Base-by-base conservation (phyloP, 2,329 filamentous ascomycete species). In the Aspergillus tanneri region DNA sequence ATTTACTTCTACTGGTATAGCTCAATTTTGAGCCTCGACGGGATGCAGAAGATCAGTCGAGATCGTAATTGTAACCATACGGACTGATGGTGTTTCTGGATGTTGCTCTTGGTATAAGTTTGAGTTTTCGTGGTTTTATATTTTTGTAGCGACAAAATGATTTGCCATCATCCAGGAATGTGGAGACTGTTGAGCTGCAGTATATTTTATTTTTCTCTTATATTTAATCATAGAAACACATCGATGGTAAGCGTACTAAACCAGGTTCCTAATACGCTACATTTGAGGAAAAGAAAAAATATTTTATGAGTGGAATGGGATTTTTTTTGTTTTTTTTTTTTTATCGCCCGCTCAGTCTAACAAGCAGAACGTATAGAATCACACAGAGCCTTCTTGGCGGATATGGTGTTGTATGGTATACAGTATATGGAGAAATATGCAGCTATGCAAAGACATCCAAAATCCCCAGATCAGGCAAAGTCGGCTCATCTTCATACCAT, bases 21-120 rank as follows among this genome's bases (percentile, higher is more conserved):
- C 49, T 61, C 22, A 60, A 61, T 46, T 61, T 61, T 25, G 49
- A 61, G 40, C 57, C 58, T 1, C 52, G 53, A 19, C 40, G 38
- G 14, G 52, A 58, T 22, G 36, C 37, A 22, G 52, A 58, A 9
- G 40, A 34, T 14, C 36, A 37, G 50, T 56, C 39, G 49, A 14
- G 12, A 10, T 21, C 9, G 32, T 27, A 22, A 9, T 19, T 14
- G 21, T 25, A 27, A 3, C n/a, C n/a, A n/a, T n/a, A n/a, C n/a
- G n/a, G n/a, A n/a, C n/a, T n/a, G n/a, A n/a, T n/a, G n/a, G n/a
- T n/a, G n/a, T n/a, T n/a, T n/a, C n/a, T n/a, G n/a, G n/a, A n/a
- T n/a, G n/a, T n/a, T n/a, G n/a, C n/a, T n/a, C n/a, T n/a, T n/a
- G n/a, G n/a, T n/a, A n/a, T n/a, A n/a, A n/a, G n/a, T n/a, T n/a